Conservation (phyloP, 192 early-diverging fungal species). For the Backusella mclennaniae region DNA sequence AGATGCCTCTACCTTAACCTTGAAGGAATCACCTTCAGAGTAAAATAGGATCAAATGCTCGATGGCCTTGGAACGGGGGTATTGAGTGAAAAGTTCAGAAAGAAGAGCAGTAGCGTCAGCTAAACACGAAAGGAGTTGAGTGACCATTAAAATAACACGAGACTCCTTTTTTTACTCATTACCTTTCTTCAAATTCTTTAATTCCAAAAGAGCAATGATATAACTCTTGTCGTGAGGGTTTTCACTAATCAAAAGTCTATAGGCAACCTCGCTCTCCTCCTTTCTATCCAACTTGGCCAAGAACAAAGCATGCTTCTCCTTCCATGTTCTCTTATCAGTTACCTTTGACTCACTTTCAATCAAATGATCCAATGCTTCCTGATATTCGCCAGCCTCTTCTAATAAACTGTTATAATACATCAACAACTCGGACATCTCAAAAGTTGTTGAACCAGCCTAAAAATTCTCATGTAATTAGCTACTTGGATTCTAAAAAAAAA, state of each 20-base stretch:
- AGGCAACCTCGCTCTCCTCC: constrained; percentile 73
- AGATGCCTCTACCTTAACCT: constrained; percentile 59
- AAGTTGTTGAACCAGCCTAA: constrained; percentile 37
- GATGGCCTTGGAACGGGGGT: constrained; percentile 81
- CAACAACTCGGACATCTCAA: constrained; percentile 79
- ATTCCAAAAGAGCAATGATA: constrained; percentile 60
- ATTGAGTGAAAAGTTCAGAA: constrained; percentile 35
- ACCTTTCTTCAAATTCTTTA: constrained; percentile 49
- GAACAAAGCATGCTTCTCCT: constrained; percentile 72
- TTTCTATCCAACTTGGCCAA: constrained; percentile 63
- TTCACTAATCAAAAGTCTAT: constrained; percentile 68
- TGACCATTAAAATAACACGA: background rate
- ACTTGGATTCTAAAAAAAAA: background rate
- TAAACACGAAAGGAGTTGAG: background rate
- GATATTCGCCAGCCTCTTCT: constrained; percentile 78
- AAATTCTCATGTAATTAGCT: background rate
- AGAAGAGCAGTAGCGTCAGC: constrained; percentile 11
- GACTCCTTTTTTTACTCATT: background rate
- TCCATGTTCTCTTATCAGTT: constrained; percentile 70
- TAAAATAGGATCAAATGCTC: constrained; percentile 76
- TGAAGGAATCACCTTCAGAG: constrained; percentile 68
- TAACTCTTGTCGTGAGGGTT: constrained; percentile 84
- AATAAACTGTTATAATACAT: constrained; percentile 87
- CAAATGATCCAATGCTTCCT: constrained; percentile 76
- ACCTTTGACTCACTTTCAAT: constrained; percentile 71